A percentile compares a stretch with the other conserved stretches of the same genome.
Conservation (phyloP, 495 filamentous ascomycete species). For the Durotheca rogersii region DNA sequence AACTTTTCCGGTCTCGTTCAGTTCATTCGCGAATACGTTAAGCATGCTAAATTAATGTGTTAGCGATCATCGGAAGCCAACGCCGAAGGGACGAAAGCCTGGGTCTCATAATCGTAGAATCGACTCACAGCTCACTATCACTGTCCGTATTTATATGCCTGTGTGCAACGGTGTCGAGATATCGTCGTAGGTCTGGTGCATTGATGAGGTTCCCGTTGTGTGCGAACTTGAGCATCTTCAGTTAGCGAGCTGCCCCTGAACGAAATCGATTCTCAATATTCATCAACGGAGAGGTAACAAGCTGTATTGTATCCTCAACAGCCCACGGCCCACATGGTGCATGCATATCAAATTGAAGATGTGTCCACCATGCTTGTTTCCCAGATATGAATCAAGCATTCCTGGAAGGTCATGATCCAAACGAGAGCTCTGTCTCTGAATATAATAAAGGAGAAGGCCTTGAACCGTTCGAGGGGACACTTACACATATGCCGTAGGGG, state of each 20-base stretch:
- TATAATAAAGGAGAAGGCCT: neutral
- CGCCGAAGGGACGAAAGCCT: neutral
- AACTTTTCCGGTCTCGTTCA: constrained; percentile 94
- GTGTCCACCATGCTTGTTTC: neutral
- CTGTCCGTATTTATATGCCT: constrained; percentile 96
- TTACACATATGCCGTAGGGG: constrained; percentile 63
- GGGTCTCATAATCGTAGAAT: neutral
- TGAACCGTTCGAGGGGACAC: neutral
- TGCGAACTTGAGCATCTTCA: constrained; percentile 23
- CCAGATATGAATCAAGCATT: neutral
- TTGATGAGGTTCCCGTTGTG: constrained; percentile 96
- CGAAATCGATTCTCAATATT: too few relatives aligned
- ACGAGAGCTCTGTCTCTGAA: neutral
- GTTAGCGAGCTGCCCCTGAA: too few relatives aligned
- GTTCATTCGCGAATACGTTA: constrained; percentile 90
- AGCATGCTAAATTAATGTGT: constrained; percentile 56
- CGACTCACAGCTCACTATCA: constrained; percentile 67
- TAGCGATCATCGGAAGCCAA: neutral
- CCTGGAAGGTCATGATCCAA: neutral
- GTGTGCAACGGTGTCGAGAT: constrained; percentile 85
- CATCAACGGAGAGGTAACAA: too few relatives aligned
- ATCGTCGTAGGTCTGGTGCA: constrained; percentile 71
- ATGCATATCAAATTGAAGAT: neutral
- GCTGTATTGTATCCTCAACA: neutral
- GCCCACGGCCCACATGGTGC: neutral